Evolutionary conservation across 257 asterid species (phyloP).

Genomic region (Leptodermis oblonga): DNA sequence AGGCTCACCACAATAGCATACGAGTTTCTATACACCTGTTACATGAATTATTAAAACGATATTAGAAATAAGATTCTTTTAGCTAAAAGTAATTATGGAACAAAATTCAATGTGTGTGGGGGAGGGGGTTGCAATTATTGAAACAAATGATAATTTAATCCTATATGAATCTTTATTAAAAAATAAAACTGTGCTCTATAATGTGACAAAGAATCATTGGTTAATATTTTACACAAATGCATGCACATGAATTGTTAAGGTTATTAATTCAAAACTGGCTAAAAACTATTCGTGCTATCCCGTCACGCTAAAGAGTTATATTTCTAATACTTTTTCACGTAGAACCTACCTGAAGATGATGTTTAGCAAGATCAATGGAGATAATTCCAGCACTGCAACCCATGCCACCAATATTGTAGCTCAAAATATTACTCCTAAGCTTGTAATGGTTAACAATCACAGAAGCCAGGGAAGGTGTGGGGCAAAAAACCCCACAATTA

Average conservation of each 20-base stretch:
- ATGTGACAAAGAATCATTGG: too few species aligned
- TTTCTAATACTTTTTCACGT: too few species aligned
- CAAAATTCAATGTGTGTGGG: too few species aligned
- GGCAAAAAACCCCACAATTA: slow-evolving; percentile 27
- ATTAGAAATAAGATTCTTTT: too few species aligned
- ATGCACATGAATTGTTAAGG: neutral
- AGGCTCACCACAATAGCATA: slow-evolving; percentile 34
- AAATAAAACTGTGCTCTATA: too few species aligned
- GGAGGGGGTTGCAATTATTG: too few species aligned
- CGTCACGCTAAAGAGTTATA: too few species aligned
- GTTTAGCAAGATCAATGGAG: slow-evolving; percentile 35
- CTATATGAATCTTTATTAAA: too few species aligned
- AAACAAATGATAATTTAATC: too few species aligned
- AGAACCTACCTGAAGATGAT: slow-evolving; percentile 28
- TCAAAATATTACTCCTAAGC: slow-evolving; percentile 29
- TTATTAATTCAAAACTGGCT: neutral
- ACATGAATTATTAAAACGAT: neutral
- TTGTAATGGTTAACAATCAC: slow-evolving; percentile 39
- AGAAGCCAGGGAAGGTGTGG: slow-evolving; percentile 30
- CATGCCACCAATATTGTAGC: slow-evolving; percentile 38
- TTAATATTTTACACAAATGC: neutral
- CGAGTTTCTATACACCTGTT: slow-evolving; percentile 28
- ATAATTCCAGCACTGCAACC: slow-evolving; percentile 43
- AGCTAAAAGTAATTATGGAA: too few species aligned
- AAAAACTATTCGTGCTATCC: too few species aligned